Percentiles rank a stretch among this genome's conserved stretches.
Evolutionary conservation across 2,329 filamentous ascomycete genomes (phyloP).

Genomic region (Penicillium palitans): DNA sequence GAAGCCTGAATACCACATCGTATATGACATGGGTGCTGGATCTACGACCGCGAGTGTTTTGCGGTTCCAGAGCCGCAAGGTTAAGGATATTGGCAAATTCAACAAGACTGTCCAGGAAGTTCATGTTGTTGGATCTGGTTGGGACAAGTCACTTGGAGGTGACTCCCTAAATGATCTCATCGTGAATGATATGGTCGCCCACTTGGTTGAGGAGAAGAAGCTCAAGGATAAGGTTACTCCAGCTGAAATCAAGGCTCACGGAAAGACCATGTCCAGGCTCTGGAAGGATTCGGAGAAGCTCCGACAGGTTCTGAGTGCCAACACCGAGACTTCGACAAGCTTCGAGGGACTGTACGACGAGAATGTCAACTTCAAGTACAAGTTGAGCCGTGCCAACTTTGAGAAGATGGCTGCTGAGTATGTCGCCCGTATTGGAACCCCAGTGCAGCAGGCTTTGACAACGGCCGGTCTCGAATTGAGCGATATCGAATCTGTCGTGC

Average conservation of each 20-base stretch:
- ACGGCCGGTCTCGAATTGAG: slow-evolving; percentile 69
- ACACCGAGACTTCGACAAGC: slow-evolving; percentile 73
- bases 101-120: slow-evolving; percentile 98
- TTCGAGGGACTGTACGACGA: slow-evolving; percentile 86
- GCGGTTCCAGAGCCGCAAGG: slow-evolving; percentile 80
- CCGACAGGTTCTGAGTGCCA: slow-evolving; percentile 89
- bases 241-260: slow-evolving; percentile 64
- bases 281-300: slow-evolving; percentile 86
- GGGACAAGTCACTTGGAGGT: slow-evolving; percentile 86
- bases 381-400: slow-evolving; percentile 75
- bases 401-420: slow-evolving; percentile 73
- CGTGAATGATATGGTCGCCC: slow-evolving; percentile 79
- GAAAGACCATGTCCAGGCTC: slow-evolving; percentile 84
- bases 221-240: slow-evolving; percentile 41
- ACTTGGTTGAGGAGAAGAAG: slow-evolving; percentile 71
- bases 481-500: slow-evolving; percentile 85
- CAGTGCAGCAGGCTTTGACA: slow-evolving; percentile 72
- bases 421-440: slow-evolving; percentile 65
- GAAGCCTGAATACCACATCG: slow-evolving; percentile 85
- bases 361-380: slow-evolving; percentile 91
- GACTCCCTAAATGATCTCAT: slow-evolving; percentile 87
- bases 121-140: slow-evolving; percentile 80
- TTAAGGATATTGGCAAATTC: slow-evolving; percentile 89
- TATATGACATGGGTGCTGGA: slow-evolving; percentile 97
- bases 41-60: slow-evolving; percentile 88